These are phyloP conservation scores for Pythium brassicae DNA, from an alignment of 352 stramenopile genomes.

Conservation along the genomic window DNA sequence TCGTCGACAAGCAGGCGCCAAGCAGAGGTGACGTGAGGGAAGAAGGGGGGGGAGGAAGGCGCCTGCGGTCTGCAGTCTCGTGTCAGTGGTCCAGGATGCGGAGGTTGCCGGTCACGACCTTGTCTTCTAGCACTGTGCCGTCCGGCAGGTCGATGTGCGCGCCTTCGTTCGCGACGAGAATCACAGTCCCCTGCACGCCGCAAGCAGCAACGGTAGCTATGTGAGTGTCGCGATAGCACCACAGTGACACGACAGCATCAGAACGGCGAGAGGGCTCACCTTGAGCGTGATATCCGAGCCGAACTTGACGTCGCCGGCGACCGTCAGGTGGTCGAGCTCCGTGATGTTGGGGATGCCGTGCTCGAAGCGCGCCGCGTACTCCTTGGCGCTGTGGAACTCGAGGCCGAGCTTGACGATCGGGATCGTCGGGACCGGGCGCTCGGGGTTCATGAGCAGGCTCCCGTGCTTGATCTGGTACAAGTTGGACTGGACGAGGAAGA, in stretches of 20 bases:
- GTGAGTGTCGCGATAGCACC: neutral
- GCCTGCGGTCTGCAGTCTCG: too few relatives aligned
- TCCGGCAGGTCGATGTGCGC: slow-evolving; percentile 92
- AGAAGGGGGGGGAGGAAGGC: too few relatives aligned
- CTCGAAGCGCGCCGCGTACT: slow-evolving; percentile 86
- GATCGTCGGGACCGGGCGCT: slow-evolving; percentile 76
- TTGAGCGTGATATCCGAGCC: slow-evolving; percentile 90
- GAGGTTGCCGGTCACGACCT: slow-evolving; percentile 93
- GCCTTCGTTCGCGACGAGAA: slow-evolving; percentile 93
- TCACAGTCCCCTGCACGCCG: slow-evolving; percentile 85
- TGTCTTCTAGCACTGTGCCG: slow-evolving; percentile 91
- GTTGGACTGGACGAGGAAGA: slow-evolving; percentile 94
- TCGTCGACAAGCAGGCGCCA: too few relatives aligned
- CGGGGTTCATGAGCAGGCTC: slow-evolving; percentile 85
- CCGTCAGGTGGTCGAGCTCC: slow-evolving; percentile 92
- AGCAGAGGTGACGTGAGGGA: neutral
- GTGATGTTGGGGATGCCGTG: slow-evolving; percentile 91
- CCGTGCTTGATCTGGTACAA: slow-evolving; percentile 93
- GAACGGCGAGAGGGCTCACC: slow-evolving; percentile 26
- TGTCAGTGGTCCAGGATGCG: slow-evolving; percentile 91
- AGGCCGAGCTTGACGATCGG: slow-evolving; percentile 92
- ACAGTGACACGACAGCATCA: neutral
- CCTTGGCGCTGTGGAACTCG: slow-evolving; percentile 87
- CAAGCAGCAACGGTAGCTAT: neutral
- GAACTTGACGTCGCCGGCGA: slow-evolving; percentile 92